Evolutionary conservation across 129 eudicot species (phyloP), one percentile per base, ranked within the genome.

Genomic region (Dittrichia graveolens): DNA sequence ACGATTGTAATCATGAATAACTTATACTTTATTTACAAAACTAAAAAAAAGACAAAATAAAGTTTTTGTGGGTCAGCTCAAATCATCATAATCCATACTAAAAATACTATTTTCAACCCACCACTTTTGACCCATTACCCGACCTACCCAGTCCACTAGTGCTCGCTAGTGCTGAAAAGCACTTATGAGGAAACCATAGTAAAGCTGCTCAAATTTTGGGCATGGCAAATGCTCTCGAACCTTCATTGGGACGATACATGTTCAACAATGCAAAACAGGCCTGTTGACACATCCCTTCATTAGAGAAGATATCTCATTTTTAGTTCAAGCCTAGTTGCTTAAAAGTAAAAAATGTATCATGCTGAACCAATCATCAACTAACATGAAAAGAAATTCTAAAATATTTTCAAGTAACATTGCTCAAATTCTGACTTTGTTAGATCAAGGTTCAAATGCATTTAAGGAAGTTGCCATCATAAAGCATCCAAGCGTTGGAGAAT

Each of bases 381-480:
- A 24, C 1, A 0, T 24, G 31, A 24, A 24, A 24, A 24, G 31
- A 24, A 24, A 24, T 24, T 24, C 31, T 24, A 24, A 12, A 24
- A 65, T 24, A 50, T 3, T 12, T 61, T 6, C 46, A 8, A 39
- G 42, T 46, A 18, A 43, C 75, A 65, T 49, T 8, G 41, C 45
- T 46, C 38, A 61, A 14, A 66, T 60, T 59, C 13, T 44, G 24
- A 74, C 60, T 67, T 80, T 7, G 75, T 47, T 73, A 86, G 92
- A 82, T 79, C 86, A 89, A 78, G 80, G 72, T 52, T 80, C 90
- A 37, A 85, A 82, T 14, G 96, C 92, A 44, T 89, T 89, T 69
- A 89, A 89, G 78, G 96, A 89, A 76, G 90, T 89, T 24, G 96
- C 96, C 9, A 89, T 89, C 35, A 73, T 89, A 75, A 84, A 67